Evolutionary conservation across 106 monocot species (phyloP).

Genomic region (Posidonia australis): DNA sequence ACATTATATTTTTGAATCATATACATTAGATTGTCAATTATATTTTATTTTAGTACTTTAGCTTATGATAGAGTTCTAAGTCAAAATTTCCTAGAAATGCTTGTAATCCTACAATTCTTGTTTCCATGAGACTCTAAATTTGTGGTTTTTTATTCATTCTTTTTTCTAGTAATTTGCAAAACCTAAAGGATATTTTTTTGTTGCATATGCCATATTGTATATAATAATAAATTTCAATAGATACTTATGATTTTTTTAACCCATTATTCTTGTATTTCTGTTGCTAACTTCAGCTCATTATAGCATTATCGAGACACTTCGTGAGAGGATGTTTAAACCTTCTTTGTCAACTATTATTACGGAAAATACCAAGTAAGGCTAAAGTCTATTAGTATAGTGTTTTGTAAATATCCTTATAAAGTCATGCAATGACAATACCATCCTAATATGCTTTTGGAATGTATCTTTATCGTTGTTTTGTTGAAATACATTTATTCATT

Average conservation of each 20-base stretch:
- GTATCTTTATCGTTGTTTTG: constrained; percentile 3
- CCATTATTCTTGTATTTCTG: not conserved
- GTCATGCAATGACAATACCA: not conserved
- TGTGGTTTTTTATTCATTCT: too few relatives aligned
- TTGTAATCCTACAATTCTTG: too few relatives aligned
- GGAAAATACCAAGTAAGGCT: constrained; percentile 62
- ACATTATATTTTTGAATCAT: too few relatives aligned
- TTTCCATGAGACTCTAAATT: too few relatives aligned
- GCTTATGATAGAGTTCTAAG: too few relatives aligned
- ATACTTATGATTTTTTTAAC: not conserved
- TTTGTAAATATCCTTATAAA: not conserved
- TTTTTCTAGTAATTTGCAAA: too few relatives aligned
- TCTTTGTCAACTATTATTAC: constrained; percentile 72
- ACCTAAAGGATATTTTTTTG: too few relatives aligned
- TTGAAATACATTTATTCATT: not conserved
- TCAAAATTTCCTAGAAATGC: too few relatives aligned
- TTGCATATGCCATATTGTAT: not conserved
- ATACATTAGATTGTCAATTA: too few relatives aligned
- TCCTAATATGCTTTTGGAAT: not conserved
- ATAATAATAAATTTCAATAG: not conserved
- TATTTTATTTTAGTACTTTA: too few relatives aligned
- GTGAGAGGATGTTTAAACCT: constrained; percentile 95
- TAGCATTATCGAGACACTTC: constrained; percentile 76
- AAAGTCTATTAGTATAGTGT: not conserved
- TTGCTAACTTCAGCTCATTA: constrained; percentile 65